A percentile compares a stretch with the other conserved stretches of the same genome.
Conservation (phyloP, 2,329 filamentous ascomycete species). For the Cladobotryum mycophilum region DNA sequence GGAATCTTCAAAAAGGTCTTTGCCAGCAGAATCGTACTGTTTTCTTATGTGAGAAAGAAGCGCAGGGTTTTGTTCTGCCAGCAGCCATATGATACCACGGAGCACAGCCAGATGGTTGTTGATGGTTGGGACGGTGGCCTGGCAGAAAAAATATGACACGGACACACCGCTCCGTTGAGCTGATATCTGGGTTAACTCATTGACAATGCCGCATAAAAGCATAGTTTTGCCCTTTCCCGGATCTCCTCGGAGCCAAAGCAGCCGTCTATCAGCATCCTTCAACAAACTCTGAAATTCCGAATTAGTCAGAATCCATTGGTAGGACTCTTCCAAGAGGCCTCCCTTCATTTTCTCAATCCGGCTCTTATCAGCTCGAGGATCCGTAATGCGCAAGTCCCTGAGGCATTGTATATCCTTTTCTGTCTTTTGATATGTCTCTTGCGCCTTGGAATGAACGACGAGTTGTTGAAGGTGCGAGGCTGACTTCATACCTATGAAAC, state of each 20-base stretch:
- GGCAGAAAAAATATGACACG: conserved; percentile 33
- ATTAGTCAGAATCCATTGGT: conserved; percentile 29
- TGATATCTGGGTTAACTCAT: conserved; percentile 13
- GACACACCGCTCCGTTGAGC: not conserved
- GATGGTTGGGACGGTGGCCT: conserved; percentile 29
- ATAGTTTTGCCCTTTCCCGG: conserved; percentile 34
- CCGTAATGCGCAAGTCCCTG: conserved; percentile 19
- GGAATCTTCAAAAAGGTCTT: conserved; percentile 31
- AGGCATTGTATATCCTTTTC: conserved; percentile 17
- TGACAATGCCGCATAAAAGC: conserved; percentile 25
- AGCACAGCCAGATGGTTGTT: conserved; percentile 36
- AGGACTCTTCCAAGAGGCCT: conserved; percentile 25
- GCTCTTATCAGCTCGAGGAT: conserved; percentile 28
- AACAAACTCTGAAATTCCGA: conserved; percentile 21
- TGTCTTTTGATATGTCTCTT: conserved; percentile 1
- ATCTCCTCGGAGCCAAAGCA: conserved; percentile 31
- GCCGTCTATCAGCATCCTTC: conserved; percentile 10
- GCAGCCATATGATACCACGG: conserved; percentile 35
- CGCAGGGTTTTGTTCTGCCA: conserved; percentile 27
- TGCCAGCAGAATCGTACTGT: conserved; percentile 28
- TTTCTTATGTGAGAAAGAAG: conserved; percentile 29
- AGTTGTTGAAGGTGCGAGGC: conserved; percentile 8
- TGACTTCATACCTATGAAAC: conserved; percentile 9
- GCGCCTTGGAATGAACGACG: conserved; percentile 11
- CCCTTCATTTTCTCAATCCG: conserved; percentile 31